Base-by-base conservation (phyloP, 169 alveolate genomes). In the Eimeria necatrix region DNA sequence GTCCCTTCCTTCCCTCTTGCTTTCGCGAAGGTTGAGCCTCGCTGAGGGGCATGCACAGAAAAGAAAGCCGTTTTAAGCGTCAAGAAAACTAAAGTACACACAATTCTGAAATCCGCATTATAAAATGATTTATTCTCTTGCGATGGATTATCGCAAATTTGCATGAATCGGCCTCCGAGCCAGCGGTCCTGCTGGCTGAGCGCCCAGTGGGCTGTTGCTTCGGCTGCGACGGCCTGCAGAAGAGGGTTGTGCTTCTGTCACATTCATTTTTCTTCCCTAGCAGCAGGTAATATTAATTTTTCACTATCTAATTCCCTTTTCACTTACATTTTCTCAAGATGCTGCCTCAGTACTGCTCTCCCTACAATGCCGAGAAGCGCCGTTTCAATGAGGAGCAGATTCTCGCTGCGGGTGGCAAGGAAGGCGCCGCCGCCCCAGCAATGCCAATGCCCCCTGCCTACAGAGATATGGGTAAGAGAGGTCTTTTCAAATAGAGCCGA, bases 321-420 rank as follows among this genome's bases (percentile, higher is more conserved):
- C 61, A 85, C 24, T 71, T 84, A 70, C 64, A 70, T 92, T 95
- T 73, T 93, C 51, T 95, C 95, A 74, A 46, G 18, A 74, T 74
- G 94, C 18, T 53, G 20, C 94, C 95, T 16, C 80, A 73, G 59
- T 96, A 95, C 81, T 91, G 95, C 74, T 96, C 97, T 49, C 97
- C 97, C 3, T 94, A 94, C 48, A 95, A 95, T 61, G 96, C 96
- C 52, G 97, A 95, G 73, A 96, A 95, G 80, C 76, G 97, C 76
- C 71, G 97, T 22, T 32, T 71, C 49, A 53, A 32, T 41, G 94
- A 86, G n/a, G 96, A 68, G 80, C 61, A 61, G 85, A 88, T 59
- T 4, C 26, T 93, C 51, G 70, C 94, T 8, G 70, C 96, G 18
- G 96, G 80, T 74, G 87, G 93, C 68, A 83, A 73, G 16, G 96